Conservation (phyloP, 805 yeast species). For the Cyberlindnera lachancei region DNA sequence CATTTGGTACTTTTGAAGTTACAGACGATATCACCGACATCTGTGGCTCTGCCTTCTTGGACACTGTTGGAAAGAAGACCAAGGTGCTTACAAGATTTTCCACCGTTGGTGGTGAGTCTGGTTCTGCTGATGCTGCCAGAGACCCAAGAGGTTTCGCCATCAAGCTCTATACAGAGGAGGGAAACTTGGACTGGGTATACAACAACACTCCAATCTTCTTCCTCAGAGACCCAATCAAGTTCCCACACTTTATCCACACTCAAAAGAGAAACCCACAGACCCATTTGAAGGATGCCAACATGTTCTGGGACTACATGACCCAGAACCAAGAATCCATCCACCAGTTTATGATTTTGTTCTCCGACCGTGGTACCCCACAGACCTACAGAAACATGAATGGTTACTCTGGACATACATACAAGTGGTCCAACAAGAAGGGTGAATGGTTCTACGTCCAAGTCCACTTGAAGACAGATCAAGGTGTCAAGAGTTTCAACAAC, state of each 20-base stretch:
- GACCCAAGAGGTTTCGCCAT: slow-evolving; percentile 84
- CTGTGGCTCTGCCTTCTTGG: slow-evolving; percentile 62
- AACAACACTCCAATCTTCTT: slow-evolving; percentile 85
- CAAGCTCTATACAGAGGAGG: slow-evolving; percentile 77
- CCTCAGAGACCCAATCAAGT: slow-evolving; percentile 77
- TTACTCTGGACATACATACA: slow-evolving; percentile 78
- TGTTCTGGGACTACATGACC: slow-evolving; percentile 74
- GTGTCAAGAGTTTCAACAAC: slow-evolving; percentile 33
- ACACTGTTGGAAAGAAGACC: slow-evolving; percentile 73
- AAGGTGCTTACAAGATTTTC: slow-evolving; percentile 68
- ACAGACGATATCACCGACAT: slow-evolving; percentile 78
- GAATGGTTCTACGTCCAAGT: slow-evolving; percentile 77
- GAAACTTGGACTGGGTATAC: slow-evolving; percentile 77
- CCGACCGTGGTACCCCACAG: slow-evolving; percentile 80
- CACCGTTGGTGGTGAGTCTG: slow-evolving; percentile 82
- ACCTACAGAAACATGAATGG: slow-evolving; percentile 75
- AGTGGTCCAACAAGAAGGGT: slow-evolving; percentile 69
- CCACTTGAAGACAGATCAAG: slow-evolving; percentile 64
- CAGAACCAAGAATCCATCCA: slow-evolving; percentile 68
- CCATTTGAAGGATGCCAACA: slow-evolving; percentile 66
- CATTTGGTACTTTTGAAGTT: slow-evolving; percentile 78
- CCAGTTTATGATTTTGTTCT: slow-evolving; percentile 65
- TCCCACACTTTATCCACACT: slow-evolving; percentile 83
- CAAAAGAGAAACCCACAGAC: slow-evolving; percentile 84
- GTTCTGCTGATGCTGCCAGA: slow-evolving; percentile 76